Evolutionary conservation across 352 stramenopile genomes (phyloP), one percentile per base, ranked within the genome.

Genomic region (Globisporangium sylvaticum): DNA sequence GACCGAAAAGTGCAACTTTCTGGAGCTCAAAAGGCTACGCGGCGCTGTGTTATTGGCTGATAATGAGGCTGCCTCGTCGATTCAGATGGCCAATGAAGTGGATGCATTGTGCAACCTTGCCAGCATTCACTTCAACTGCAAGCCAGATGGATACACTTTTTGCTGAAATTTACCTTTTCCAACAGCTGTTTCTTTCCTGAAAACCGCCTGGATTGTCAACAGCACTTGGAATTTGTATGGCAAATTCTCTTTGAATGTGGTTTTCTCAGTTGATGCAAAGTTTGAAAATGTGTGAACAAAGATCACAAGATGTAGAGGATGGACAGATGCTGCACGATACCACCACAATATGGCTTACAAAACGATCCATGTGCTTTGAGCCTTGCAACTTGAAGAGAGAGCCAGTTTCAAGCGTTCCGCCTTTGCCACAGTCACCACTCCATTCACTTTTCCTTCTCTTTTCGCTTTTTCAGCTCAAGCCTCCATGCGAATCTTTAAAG

Each of bases 151-250:
- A 50, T 50, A 50, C 42, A 50, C 24, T 50, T 24, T 9, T 15
- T 22, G 4, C 39, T 48, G 42, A 50, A 50, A 22, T 48, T 2
- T 48, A 5, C 6, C 8, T 22, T 22, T 50, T 1, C 18, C 6
- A 24, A 7, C 39, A 48, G 6, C 42, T 6, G 42, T 50, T 50
- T 50, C 42, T 50, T 50, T 50, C 42, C 42, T 50, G 42, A 50
- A 50, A 14, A 50, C 18, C 42, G 18, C 15, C 42, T 50, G 42
- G 42, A 24, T 22, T 50, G 42, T 22, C 60, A 53, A 64, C 42
- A 10, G 52, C 52, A 58, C 29, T 29, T 34, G 5, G 5, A 34
- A n/a, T 29, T 22, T 58, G 63, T 55, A 64, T 24, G 63, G 54
- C 67, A 29, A 18, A 44, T 44, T 34, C n/a, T 54, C 18, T 22